phyloP scores from a whole-genome alignment of 768 basidiomycete genomes.

The Boletus sp. region DNA sequence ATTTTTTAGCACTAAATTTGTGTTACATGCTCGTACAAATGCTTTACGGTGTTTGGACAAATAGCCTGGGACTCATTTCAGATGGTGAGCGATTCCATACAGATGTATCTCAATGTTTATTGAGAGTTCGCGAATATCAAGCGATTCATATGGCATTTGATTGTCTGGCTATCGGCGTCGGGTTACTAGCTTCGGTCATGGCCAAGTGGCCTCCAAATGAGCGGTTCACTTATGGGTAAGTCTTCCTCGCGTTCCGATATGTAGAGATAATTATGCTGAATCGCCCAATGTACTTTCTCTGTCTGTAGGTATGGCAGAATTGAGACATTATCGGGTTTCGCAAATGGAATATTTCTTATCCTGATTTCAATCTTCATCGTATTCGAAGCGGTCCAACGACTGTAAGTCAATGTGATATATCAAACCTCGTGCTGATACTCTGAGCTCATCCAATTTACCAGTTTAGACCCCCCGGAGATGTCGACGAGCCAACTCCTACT shows the following conservation, averaged over 20 bases:
- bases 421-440: background rate
- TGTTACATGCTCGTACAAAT: conserved; percentile 97
- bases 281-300: background rate
- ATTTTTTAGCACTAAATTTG: conserved; percentile 92
- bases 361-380: conserved; percentile 97
- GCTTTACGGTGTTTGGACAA: conserved; percentile 97
- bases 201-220: conserved; percentile 96
- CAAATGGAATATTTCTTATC: conserved; percentile 92
- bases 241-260: conserved; percentile 2
- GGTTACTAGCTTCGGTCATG: conserved; percentile 95
- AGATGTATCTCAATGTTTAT: background rate
- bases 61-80: conserved; percentile 92
- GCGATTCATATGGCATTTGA: conserved; percentile 99
- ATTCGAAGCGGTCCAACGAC: conserved; percentile 93
- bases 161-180: conserved; percentile 95
- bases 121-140: conserved; percentile 30
- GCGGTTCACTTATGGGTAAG: conserved; percentile 91
- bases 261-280: background rate
- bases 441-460: conserved; percentile 27
- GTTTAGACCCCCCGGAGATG: conserved; percentile 95
- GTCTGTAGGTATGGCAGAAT: conserved; percentile 81
- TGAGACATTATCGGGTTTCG: conserved; percentile 96
- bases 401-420: conserved; percentile 49
- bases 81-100: conserved; percentile 62
- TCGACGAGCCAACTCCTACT: conserved; percentile 89